Base-by-base conservation (phyloP, 2,329 filamentous ascomycete genomes). In the Xylariales sp. region DNA sequence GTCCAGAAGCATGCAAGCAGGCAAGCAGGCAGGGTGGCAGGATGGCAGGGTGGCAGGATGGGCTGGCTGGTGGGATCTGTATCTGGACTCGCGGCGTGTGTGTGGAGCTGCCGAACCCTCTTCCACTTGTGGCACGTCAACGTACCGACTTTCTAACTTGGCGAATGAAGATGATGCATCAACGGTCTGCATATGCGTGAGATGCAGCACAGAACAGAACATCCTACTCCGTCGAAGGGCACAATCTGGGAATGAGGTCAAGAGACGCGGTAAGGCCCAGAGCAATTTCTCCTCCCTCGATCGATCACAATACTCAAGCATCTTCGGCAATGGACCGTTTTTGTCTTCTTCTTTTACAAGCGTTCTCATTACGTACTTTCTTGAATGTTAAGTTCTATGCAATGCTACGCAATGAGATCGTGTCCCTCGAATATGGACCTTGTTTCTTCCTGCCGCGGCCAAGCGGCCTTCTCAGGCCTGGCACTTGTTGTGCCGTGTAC, bases 141-240 rank as follows among this genome's bases (percentile, higher is more conserved):
- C 45, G 35, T 49, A 47, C 47, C 45, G 51, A 51, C 39, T 46
- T 37, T 36, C 38, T 40, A 15, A 15, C 35, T 19, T 21, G 19
- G 32, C 32, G 15, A 35, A 35, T 35, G 32, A 35, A 15, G 9
- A 25, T 49, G 25, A 42, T 47, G 49, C 49, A 51, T 49, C 51
- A 55, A 52, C 55, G 50, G 50, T 49, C 48, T 58, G 53, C 53
- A 57, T 56, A 61, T 60, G 58, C 55, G 56, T 49, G 59, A 57
- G 56, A 57, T 58, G 56, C 53, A 57, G 53, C 21, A 40, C 38
- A 40, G 29, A 40, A 40, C 29, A 32, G n/a, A n/a, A n/a, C n/a
- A n/a, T n/a, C n/a, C n/a, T n/a, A n/a, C n/a, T n/a, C n/a, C n/a
- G n/a, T n/a, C n/a, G n/a, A n/a, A n/a, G n/a, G n/a, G n/a, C n/a